phyloP scores from a whole-genome alignment of 306 rosid species.

The Trifolium fragiferum region DNA sequence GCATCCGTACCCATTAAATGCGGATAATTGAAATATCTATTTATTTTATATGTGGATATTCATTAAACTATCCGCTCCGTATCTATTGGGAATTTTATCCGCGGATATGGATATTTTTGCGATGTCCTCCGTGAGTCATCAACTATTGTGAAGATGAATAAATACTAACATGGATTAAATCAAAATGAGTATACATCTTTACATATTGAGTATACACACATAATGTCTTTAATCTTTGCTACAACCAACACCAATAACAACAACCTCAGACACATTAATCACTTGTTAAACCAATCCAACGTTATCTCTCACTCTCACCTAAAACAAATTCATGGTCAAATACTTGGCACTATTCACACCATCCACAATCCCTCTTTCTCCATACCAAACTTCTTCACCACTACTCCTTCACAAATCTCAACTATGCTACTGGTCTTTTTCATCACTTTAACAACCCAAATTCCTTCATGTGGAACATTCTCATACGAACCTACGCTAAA shows the following conservation, averaged over 20 bases:
- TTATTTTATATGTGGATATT: too few species aligned
- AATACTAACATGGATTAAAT: too few species aligned
- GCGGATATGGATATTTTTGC: too few species aligned
- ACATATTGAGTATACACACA: too few species aligned
- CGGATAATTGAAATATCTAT: too few species aligned
- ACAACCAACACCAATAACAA: slow-evolving; percentile 14
- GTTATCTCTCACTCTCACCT: slow-evolving; percentile 47
- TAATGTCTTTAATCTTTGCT: background rate
- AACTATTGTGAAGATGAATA: too few species aligned
- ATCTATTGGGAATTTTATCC: too few species aligned
- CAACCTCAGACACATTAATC: slow-evolving; percentile 51
- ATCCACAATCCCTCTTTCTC: slow-evolving; percentile 58
- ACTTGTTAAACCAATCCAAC: slow-evolving; percentile 49
- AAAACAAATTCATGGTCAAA: slow-evolving; percentile 79
- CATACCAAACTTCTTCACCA: slow-evolving; percentile 58
- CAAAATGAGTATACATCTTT: too few species aligned
- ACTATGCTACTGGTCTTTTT: slow-evolving; percentile 65
- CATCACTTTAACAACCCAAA: slow-evolving; percentile 56
- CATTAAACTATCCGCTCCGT: too few species aligned
- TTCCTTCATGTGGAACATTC: slow-evolving; percentile 88
- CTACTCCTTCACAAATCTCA: slow-evolving; percentile 50
- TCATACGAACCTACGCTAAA: slow-evolving; percentile 70
- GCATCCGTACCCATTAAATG: too few species aligned
- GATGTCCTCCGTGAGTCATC: too few species aligned
- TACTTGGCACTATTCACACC: slow-evolving; percentile 59